Base-by-base conservation (phyloP, 164 flowering plant species). In the Macadamia integrifolia region DNA sequence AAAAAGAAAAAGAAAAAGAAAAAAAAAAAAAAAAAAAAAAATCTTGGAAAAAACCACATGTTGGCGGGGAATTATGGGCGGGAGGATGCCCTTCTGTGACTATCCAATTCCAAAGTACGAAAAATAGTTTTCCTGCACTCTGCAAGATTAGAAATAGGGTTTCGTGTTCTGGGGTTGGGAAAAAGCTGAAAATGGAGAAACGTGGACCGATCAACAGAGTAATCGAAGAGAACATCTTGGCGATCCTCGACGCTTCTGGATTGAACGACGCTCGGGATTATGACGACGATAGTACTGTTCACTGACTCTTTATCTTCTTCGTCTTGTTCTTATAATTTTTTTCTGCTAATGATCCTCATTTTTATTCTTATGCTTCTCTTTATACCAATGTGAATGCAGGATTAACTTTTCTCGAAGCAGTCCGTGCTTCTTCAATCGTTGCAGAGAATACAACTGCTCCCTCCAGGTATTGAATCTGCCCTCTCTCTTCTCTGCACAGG, bases 361-460 rank as follows among this genome's bases (percentile, higher is more conserved):
- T 2, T 35, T 35, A 35, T 35, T 35, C 40, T 35, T 35, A 35
- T 35, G 40, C 5, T 35, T 48, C 12, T 23, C 48, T 32, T 65
- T 31, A 43, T 56, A 10, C 58, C 40, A 29, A 23, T 60, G 55
- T 46, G 11, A 32, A 43, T 6, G 0, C 63, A 87, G 96, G 93
- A 58, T 70, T 90, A 48, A 72, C 90, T 58, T 92, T 86, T 76
- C 82, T 92, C 7, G 87, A 90, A 73, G 96, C 92, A 66, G 95
- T 92, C 73, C 95, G 92, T 0, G 74, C 84, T 58, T 70, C 85
- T 66, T 85, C 85, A 13, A 59, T 90, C 65, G 75, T 81, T 58
- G 74, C 87, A 0, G 82, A 78, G 48, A 67, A 57, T 62, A 85
- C 83, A 71, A 68, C 60, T 61, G 78, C 84, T 64, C 93, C 98